Evolutionary conservation across 371 early-diverging fungal species (phyloP).

Genomic region (Mortierella sp.): DNA sequence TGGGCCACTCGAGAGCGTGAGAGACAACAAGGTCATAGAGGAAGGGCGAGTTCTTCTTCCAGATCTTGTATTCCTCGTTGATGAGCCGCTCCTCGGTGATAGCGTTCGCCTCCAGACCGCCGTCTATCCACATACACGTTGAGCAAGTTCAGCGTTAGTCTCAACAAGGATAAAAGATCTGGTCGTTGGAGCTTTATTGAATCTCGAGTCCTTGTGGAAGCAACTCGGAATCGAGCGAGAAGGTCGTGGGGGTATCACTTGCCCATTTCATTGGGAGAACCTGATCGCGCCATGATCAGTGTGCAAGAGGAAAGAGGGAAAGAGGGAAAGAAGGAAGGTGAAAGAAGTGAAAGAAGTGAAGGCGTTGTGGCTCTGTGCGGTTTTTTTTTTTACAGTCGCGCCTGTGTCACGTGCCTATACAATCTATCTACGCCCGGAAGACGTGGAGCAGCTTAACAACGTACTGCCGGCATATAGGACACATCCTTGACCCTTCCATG

Average conservation of each 20-base stretch:
- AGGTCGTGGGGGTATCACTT: slow-evolving; percentile 15
- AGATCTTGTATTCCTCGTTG: slow-evolving; percentile 97
- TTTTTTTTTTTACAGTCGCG: too few relatives aligned
- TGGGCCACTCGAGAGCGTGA: slow-evolving; percentile 98
- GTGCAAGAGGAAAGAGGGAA: background rate
- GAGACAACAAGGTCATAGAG: slow-evolving; percentile 98
- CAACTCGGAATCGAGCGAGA: too few relatives aligned
- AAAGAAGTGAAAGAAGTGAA: background rate
- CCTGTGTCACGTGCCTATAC: too few relatives aligned
- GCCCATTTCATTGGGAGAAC: slow-evolving; percentile 54
- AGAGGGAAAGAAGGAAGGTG: background rate
- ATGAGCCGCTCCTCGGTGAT: slow-evolving; percentile 82
- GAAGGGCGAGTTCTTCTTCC: slow-evolving; percentile 99
- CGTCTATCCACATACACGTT: slow-evolving; percentile 21
- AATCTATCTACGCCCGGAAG: slow-evolving; percentile 28
- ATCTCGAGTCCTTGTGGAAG: background rate
- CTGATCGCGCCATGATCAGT: slow-evolving; percentile 52
- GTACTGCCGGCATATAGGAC: slow-evolving; percentile 51
- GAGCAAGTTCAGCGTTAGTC: slow-evolving; percentile 6
- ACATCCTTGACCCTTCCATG: slow-evolving; percentile 51
- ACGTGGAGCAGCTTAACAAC: slow-evolving; percentile 45
- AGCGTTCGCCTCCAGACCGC: slow-evolving; percentile 54
- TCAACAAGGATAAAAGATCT: too few relatives aligned
- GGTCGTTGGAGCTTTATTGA: too few relatives aligned
- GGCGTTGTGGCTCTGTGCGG: too few relatives aligned